These are phyloP conservation scores for Hericium coralloides DNA, from an alignment of 768 basidiomycete genomes.

Conservation along the genomic window DNA sequence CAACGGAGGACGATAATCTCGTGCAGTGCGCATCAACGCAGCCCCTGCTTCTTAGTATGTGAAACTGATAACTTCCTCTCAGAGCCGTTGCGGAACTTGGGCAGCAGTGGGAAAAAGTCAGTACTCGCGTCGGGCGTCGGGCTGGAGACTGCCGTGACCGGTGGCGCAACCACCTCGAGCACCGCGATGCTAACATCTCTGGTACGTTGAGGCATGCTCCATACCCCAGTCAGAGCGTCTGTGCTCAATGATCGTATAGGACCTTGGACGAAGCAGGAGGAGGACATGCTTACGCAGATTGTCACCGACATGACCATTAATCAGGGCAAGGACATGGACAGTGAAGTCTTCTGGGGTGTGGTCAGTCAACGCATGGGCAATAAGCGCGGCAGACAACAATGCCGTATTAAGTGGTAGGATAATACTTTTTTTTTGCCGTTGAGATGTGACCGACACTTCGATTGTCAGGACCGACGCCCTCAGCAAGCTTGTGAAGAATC, in stretches of 20 bases:
- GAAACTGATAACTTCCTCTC: background rate
- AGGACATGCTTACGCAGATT: slow-evolving; percentile 62
- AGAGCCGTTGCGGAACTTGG: slow-evolving; percentile 67
- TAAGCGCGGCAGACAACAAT: slow-evolving; percentile 70
- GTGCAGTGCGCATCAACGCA: slow-evolving; percentile 38
- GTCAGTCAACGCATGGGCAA: slow-evolving; percentile 74
- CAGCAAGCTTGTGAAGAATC: slow-evolving; percentile 62
- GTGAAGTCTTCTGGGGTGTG: slow-evolving; percentile 76
- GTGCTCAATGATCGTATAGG: slow-evolving; percentile 28
- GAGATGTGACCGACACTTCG: background rate
- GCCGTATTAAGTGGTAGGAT: slow-evolving; percentile 74
- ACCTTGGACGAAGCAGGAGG: slow-evolving; percentile 73
- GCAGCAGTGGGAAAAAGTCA: slow-evolving; percentile 76
- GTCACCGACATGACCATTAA: slow-evolving; percentile 67
- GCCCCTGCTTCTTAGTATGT: background rate
- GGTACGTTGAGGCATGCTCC: slow-evolving; percentile 29
- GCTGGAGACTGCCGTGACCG: slow-evolving; percentile 79
- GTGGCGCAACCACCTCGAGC: slow-evolving; percentile 74
- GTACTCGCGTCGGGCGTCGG: slow-evolving; percentile 60
- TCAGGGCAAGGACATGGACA: slow-evolving; percentile 64
- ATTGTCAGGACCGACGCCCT: slow-evolving; percentile 63
- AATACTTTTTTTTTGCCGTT: background rate
- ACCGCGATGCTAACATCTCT: slow-evolving; percentile 50
- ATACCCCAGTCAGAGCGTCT: background rate
- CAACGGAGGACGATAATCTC: slow-evolving; percentile 55